Conservation (phyloP, 106 monocot species). For the Dioscorea alata region DNA sequence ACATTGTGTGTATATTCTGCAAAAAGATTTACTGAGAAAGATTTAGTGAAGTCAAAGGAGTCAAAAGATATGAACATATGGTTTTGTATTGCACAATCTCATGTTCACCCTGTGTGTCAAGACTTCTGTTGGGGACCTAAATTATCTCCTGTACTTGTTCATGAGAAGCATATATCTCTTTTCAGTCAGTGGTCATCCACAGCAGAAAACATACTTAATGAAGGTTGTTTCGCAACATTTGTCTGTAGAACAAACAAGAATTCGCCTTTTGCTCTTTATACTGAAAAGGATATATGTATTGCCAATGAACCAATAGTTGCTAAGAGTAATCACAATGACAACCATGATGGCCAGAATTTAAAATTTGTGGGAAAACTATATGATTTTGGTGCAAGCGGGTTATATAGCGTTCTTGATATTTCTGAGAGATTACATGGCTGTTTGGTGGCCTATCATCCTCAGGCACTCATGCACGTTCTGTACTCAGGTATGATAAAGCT, state of each 20-base stretch:
- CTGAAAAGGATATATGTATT: constrained; percentile 9
- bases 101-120: constrained; percentile 26
- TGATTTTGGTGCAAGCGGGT: constrained; percentile 11
- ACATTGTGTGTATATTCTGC: constrained; percentile 69
- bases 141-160: constrained; percentile 60
- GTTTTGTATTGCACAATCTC: constrained; percentile 57
- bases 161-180: constrained; percentile 71
- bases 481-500: constrained; percentile 58
- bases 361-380: constrained; percentile 9
- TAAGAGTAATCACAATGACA: constrained; percentile 11
- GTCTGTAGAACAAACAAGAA: constrained; percentile 1
- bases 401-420: constrained; percentile 40
- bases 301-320: constrained; percentile 4
- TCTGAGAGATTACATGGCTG: constrained; percentile 34
- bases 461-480: constrained; percentile 57
- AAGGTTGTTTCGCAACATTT: constrained; percentile 4
- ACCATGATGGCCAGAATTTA: background rate
- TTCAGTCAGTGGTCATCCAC: constrained; percentile 54
- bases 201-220: constrained; percentile 12
- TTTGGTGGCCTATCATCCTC: constrained; percentile 66
- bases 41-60: constrained; percentile 16
- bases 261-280: constrained; percentile 16
- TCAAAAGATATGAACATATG: constrained; percentile 36
- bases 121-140: constrained; percentile 82
- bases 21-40: constrained; percentile 29